These are phyloP conservation scores for Pythium chondricola DNA, from an alignment of 352 stramenopile genomes.

Conservation along the genomic window DNA sequence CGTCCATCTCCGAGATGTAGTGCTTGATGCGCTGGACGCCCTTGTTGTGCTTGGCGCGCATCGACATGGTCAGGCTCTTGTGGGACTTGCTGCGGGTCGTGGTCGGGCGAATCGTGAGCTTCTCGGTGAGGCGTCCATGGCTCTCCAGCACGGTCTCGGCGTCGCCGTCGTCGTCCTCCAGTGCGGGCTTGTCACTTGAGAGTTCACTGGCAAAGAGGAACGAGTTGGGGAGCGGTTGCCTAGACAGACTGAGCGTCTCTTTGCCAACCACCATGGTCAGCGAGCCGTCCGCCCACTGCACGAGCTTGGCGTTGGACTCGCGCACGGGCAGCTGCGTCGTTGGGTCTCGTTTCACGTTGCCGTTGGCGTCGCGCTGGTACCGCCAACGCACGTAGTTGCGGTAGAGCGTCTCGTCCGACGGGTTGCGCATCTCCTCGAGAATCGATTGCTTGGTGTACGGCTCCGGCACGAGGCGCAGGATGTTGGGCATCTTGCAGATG, in stretches of 20 bases:
- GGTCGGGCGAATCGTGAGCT: slow-evolving; percentile 85
- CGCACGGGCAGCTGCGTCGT: slow-evolving; percentile 48
- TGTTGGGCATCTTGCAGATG: slow-evolving; percentile 83
- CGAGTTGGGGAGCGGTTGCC: slow-evolving; percentile 83
- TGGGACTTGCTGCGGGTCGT: slow-evolving; percentile 80
- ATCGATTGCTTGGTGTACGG: slow-evolving; percentile 75
- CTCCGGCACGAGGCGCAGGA: slow-evolving; percentile 71
- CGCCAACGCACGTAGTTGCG: slow-evolving; percentile 85
- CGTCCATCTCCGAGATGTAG: slow-evolving; percentile 82
- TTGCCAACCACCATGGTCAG: slow-evolving; percentile 84
- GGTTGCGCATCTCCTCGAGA: slow-evolving; percentile 73
- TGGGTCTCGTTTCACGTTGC: slow-evolving; percentile 59
- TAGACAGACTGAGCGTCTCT: slow-evolving; percentile 73
- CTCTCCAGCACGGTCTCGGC: slow-evolving; percentile 82
- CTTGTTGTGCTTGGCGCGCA: slow-evolving; percentile 88
- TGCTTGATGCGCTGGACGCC: slow-evolving; percentile 80
- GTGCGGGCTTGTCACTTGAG: slow-evolving; percentile 54
- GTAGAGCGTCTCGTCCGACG: slow-evolving; percentile 79
- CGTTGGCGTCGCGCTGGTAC: slow-evolving; percentile 49
- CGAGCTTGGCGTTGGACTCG: slow-evolving; percentile 77
- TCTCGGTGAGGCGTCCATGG: slow-evolving; percentile 72
- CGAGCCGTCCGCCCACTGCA: slow-evolving; percentile 84
- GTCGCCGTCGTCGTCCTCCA: slow-evolving; percentile 47
- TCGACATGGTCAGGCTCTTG: slow-evolving; percentile 85
- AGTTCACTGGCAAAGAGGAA: slow-evolving; percentile 80